These are phyloP conservation scores for Neoarthrinium moseri DNA, from an alignment of 2,329 filamentous ascomycete species.

Conservation along the genomic window DNA sequence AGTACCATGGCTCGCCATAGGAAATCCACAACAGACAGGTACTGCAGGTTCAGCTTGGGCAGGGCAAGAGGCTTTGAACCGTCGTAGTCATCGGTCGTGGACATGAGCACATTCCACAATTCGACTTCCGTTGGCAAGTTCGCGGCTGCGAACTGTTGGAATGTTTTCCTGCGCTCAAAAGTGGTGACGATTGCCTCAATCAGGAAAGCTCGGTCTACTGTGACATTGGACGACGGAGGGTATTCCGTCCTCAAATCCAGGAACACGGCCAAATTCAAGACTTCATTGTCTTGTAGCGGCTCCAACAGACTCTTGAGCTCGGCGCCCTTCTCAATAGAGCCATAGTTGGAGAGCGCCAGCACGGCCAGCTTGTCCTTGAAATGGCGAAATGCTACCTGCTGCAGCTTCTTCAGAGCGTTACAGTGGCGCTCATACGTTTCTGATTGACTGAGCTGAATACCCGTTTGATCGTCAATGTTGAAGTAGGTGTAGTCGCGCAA, in stretches of 20 bases:
- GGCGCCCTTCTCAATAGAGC: constrained; percentile 74
- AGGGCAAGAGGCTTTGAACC: constrained; percentile 84
- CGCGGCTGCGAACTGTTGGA: constrained; percentile 73
- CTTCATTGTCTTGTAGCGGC: constrained; percentile 70
- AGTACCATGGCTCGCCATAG: constrained; percentile 92
- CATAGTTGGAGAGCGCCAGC: constrained; percentile 88
- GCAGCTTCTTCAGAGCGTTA: constrained; percentile 71
- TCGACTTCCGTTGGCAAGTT: constrained; percentile 81
- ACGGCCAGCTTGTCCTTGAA: constrained; percentile 93
- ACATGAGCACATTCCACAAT: constrained; percentile 75
- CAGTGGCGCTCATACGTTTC: constrained; percentile 82
- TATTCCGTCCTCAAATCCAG: constrained; percentile 83
- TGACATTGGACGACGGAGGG: constrained; percentile 66
- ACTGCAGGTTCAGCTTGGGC: constrained; percentile 93
- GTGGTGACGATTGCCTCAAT: constrained; percentile 71
- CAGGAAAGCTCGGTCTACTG: constrained; percentile 61
- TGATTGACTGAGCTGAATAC: constrained; percentile 67
- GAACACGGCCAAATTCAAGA: constrained; percentile 64
- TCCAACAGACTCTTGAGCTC: constrained; percentile 78
- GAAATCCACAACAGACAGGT: constrained; percentile 92
- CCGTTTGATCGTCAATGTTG: constrained; percentile 87
- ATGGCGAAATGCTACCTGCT: constrained; percentile 73
- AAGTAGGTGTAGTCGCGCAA: constrained; percentile 86
- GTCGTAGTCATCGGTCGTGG: constrained; percentile 83
- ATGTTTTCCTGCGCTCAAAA: constrained; percentile 77